Conservation (phyloP, 306 rosid species). For the Vicia sativa region DNA sequence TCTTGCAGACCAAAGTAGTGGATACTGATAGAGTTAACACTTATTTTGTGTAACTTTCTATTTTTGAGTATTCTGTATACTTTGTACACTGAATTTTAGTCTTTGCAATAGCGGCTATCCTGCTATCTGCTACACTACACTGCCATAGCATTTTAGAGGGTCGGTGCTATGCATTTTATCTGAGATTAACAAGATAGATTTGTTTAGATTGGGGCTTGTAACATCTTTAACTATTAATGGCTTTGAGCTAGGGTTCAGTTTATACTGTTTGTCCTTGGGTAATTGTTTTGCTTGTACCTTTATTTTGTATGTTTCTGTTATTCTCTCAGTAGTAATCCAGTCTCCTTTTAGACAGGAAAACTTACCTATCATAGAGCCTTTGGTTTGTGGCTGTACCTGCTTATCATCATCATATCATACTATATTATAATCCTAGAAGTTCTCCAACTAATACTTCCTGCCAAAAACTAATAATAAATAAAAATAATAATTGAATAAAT, state of each 20-base stretch:
- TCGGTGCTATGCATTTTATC: too few relatives aligned
- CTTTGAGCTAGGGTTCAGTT: background rate
- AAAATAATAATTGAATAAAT: too few relatives aligned
- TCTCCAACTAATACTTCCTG: too few relatives aligned
- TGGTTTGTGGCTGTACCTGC: constrained; percentile 1
- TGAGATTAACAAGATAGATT: background rate
- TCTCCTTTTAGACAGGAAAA: background rate
- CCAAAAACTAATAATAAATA: too few relatives aligned
- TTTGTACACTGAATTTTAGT: too few relatives aligned
- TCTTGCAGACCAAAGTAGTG: background rate
- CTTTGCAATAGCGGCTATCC: too few relatives aligned
- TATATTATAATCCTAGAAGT: too few relatives aligned
- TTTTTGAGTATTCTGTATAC: too few relatives aligned
- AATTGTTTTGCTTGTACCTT: background rate
- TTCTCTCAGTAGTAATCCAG: background rate
- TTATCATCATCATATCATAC: too few relatives aligned
- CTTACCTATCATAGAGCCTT: background rate
- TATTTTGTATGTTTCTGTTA: background rate
- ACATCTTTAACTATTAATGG: background rate
- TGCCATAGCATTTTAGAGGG: too few relatives aligned
- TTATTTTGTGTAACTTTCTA: too few relatives aligned
- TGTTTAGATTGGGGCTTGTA: background rate
- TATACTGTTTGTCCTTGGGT: background rate
- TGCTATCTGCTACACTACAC: too few relatives aligned
- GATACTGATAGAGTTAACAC: background rate